Conservation (phyloP, 257 asterid species). For the Solanum ossicruentum region DNA sequence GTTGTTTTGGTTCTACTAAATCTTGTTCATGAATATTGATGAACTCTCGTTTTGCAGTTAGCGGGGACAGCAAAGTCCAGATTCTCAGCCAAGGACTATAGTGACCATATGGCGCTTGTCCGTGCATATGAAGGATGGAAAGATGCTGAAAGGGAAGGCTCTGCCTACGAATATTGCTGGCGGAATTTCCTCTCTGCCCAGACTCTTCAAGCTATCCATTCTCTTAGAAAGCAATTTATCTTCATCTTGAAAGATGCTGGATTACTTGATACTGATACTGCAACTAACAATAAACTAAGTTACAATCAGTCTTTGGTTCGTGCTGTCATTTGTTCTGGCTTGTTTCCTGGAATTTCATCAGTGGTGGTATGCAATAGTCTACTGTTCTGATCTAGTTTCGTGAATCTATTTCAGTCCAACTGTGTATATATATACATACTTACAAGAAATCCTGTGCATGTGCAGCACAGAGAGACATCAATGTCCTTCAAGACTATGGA, state of each 20-base stretch:
- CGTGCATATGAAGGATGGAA: conserved; percentile 99
- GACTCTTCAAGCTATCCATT: conserved; percentile 96
- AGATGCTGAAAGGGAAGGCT: conserved; percentile 98
- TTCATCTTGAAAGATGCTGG: conserved; percentile 85
- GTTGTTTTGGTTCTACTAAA: not conserved
- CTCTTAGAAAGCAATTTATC: conserved; percentile 86
- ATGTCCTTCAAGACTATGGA: conserved; percentile 99
- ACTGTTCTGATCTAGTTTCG: not conserved
- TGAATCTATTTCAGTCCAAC: not conserved
- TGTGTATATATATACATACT: not conserved
- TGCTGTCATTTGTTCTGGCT: conserved; percentile 94
- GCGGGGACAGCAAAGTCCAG: conserved; percentile 94
- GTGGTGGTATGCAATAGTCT: conserved; percentile 55
- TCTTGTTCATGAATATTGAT: not conserved
- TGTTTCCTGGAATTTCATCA: conserved; percentile 91
- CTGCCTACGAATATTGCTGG: conserved; percentile 95
- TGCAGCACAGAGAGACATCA: conserved; percentile 91
- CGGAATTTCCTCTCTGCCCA: conserved; percentile 88
- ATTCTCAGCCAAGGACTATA: conserved; percentile 96
- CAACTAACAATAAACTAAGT: conserved; percentile 60
- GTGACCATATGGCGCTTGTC: conserved; percentile 99
- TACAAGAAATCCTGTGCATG: not conserved
- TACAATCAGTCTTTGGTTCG: conserved; percentile 94
- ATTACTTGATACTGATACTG: conserved; percentile 52
- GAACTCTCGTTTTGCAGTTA: conserved; percentile 34